Conservation (phyloP, 2,329 filamentous ascomycete genomes). For the Fusarium xyrophilum region DNA sequence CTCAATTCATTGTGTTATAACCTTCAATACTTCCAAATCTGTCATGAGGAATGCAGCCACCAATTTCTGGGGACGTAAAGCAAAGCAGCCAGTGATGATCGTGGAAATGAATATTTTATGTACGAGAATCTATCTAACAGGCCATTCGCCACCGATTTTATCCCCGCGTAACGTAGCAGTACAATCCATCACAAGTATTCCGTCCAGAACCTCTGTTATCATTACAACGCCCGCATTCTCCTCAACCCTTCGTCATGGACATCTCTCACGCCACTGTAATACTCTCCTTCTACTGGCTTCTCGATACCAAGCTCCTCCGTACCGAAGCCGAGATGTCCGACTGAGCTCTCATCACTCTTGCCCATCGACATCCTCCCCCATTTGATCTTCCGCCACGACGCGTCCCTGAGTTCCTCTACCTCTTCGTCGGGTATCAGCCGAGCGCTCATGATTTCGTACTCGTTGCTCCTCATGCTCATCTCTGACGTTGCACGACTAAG, state of each 20-base stretch:
- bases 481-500: not conserved
- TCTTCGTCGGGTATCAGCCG: slow-evolving; percentile 4
- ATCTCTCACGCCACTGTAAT: slow-evolving; percentile 15
- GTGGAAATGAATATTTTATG: not conserved
- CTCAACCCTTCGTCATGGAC: not conserved
- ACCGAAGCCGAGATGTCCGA: slow-evolving; percentile 29
- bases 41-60: not conserved
- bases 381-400: slow-evolving; percentile 14
- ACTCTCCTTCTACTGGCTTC: slow-evolving; percentile 23
- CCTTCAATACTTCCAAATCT: not conserved
- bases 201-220: not conserved
- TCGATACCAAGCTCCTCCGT: slow-evolving; percentile 15
- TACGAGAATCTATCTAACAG: not conserved
- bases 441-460: not conserved
- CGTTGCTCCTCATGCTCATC: not conserved
- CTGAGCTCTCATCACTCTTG: slow-evolving; percentile 7
- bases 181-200: not conserved
- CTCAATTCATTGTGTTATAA: not conserved
- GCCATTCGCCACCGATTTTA: not conserved
- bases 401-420: not conserved
- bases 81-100: not conserved
- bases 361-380: slow-evolving; percentile 22
- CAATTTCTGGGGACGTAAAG: not conserved
- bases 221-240: not conserved
- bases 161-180: not conserved